These are phyloP conservation scores for Mycocentrospora acerina DNA, from an alignment of 2,329 filamentous ascomycete genomes.

Conservation along the genomic window DNA sequence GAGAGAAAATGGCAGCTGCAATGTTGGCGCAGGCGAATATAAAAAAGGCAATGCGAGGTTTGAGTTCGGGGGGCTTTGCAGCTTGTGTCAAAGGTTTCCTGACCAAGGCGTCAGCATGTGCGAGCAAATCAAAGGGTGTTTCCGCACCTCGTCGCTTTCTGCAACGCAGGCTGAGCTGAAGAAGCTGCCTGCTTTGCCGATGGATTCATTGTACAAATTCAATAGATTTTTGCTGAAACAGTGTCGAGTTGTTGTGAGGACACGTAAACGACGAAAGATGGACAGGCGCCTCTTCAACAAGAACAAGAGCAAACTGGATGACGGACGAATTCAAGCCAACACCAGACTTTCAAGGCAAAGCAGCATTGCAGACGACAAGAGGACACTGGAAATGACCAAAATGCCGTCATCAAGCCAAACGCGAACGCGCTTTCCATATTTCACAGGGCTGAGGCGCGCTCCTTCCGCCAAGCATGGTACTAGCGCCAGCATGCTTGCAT, in stretches of 20 bases:
- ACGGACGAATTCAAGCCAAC: too few species aligned
- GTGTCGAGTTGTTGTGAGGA: too few species aligned
- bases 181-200: conserved; percentile 1
- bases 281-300: too few species aligned
- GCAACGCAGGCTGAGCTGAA: conserved; percentile 1
- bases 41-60: conserved; percentile 77
- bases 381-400: too few species aligned
- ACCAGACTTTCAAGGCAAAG: too few species aligned
- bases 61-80: conserved; percentile 49
- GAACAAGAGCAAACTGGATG: too few species aligned
- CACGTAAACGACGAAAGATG: too few species aligned
- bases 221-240: too few species aligned
- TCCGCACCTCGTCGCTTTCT: neutral
- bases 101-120: conserved; percentile 5
- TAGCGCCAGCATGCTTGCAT: conserved; percentile 6
- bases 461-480: conserved; percentile 17
- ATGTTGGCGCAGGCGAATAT: conserved; percentile 73
- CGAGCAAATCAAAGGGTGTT: neutral
- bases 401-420: conserved; percentile 9
- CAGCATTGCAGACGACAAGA: too few species aligned
- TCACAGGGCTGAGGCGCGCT: conserved; percentile 23
- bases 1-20: conserved; percentile 76
- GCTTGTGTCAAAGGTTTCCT: neutral
- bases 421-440: conserved; percentile 5
- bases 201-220: neutral